Evolutionary conservation across 768 basidiomycete species (phyloP).

Genomic region (Lactarius pseudohatsudake): DNA sequence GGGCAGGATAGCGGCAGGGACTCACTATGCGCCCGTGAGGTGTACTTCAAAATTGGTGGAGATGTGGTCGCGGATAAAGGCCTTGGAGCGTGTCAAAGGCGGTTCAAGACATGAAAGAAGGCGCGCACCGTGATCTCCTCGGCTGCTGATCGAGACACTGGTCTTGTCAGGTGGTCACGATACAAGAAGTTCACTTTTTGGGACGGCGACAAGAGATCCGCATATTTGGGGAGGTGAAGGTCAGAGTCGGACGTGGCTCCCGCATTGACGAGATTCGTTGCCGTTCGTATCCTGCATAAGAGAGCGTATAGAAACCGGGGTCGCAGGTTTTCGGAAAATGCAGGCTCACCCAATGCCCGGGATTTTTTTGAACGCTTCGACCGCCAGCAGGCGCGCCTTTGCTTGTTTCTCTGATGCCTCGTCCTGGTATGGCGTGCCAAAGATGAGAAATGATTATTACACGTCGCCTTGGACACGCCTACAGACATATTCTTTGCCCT

Average conservation of each 20-base stretch:
- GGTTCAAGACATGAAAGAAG: not conserved
- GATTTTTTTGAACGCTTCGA: constrained; percentile 40
- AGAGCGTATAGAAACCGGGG: not conserved
- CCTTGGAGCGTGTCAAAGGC: constrained; percentile 36
- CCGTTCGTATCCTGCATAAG: constrained; percentile 33
- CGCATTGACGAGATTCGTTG: constrained; percentile 47
- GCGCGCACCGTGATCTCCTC: constrained; percentile 46
- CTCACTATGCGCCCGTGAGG: constrained; percentile 61
- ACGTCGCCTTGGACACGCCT: constrained; percentile 12
- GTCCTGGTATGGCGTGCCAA: constrained; percentile 16
- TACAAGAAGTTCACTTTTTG: constrained; percentile 46
- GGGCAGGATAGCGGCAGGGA: not conserved
- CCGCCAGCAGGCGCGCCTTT: constrained; percentile 32
- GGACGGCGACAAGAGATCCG: constrained; percentile 38
- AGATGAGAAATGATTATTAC: not conserved
- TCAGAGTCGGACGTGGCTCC: constrained; percentile 50
- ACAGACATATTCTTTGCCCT: constrained; percentile 29
- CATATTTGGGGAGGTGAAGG: constrained; percentile 39
- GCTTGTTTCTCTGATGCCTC: constrained; percentile 31
- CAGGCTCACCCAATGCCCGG: constrained; percentile 49
- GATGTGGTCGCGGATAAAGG: constrained; percentile 49
- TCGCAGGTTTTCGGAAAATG: not conserved
- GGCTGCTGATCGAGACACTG: constrained; percentile 43
- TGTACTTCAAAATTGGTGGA: constrained; percentile 49
- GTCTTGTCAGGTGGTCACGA: constrained; percentile 39